Evolutionary conservation across 169 alveolate species (phyloP), one percentile per base, ranked within the genome.

Genomic region (Plasmodium cynomolgi): DNA sequence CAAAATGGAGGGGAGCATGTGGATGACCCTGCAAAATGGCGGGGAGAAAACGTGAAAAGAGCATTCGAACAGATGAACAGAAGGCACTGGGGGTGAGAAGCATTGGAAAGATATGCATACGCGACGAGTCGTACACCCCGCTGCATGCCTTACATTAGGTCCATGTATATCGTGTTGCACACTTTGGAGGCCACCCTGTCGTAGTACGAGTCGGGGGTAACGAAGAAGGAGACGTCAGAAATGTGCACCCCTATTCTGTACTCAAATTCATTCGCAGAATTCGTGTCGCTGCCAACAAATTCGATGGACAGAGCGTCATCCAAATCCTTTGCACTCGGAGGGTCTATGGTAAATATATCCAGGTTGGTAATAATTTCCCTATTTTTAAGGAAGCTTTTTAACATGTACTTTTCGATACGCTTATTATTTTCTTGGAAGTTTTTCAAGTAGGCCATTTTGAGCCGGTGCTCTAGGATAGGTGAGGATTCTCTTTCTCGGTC

Each of bases 171-270:
- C 0, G 99, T 97, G 15, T 98, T 98, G 82, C 99, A 98, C 96
- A 99, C 95, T 90, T 97, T 97, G 31, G 99, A 97, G 0, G 99
- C 99, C 84, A 98, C 99, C 86, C 96, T 96, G 94, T 99, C 99
- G 15, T 99, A 97, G 50, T 97, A 97, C 11, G 99, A 96, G 56
- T 98, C 98, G 31, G 99, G 98, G 54, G 96, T 96, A 0, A 99
- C 99, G 93, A 98, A 99, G 92, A 99, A 99, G 75, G 99, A 97
- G 0, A 99, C 99, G 96, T 99, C 99, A 3, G 99, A 99, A 33
- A 99, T 98, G 95, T 99, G 99, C 20, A 99, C 99, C 54, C 99
- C 99, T n/a, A 99, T 96, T 94, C 93, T 96, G 82, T 97, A 98
- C 84, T 86, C 84, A 81, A 47, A 74, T 9, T 91, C 92, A 81